Conservation (phyloP, 164 flowering plant genomes). For the Piper longum region DNA sequence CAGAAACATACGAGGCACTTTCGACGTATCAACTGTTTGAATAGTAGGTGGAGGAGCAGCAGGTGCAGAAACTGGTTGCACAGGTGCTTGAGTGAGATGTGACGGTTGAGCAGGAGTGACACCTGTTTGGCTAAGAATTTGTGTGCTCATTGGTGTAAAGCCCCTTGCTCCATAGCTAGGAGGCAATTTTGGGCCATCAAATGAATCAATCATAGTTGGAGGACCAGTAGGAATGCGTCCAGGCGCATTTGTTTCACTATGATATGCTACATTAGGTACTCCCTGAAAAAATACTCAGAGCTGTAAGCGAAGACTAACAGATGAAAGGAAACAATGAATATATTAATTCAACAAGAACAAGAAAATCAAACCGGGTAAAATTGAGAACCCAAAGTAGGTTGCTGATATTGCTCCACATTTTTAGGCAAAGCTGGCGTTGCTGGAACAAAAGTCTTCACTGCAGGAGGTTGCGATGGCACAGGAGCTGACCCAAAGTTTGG, state of each 20-base stretch:
- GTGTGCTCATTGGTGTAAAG: conserved; percentile 45
- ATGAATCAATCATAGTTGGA: conserved; percentile 20
- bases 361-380: conserved; percentile 41
- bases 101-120: conserved; percentile 48
- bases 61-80: conserved; percentile 35
- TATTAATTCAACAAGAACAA: neutral
- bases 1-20: conserved; percentile 59
- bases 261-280: conserved; percentile 29
- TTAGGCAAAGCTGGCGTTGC: conserved; percentile 42
- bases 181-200: conserved; percentile 38
- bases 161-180: conserved; percentile 32
- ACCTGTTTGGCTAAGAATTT: conserved; percentile 49
- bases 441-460: conserved; percentile 60
- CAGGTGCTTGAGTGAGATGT: conserved; percentile 42
- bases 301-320: neutral
- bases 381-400: conserved; percentile 73
- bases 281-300: conserved; percentile 24
- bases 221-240: conserved; percentile 25
- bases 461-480: conserved; percentile 30
- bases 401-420: conserved; percentile 79
- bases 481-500: conserved; percentile 39
- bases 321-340: neutral
- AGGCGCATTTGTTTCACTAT: conserved; percentile 30
- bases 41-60: conserved; percentile 85
- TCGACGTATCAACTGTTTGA: conserved; percentile 87